Conservation (phyloP, 345 rosid species). For the Aquilaria malaccensis region DNA sequence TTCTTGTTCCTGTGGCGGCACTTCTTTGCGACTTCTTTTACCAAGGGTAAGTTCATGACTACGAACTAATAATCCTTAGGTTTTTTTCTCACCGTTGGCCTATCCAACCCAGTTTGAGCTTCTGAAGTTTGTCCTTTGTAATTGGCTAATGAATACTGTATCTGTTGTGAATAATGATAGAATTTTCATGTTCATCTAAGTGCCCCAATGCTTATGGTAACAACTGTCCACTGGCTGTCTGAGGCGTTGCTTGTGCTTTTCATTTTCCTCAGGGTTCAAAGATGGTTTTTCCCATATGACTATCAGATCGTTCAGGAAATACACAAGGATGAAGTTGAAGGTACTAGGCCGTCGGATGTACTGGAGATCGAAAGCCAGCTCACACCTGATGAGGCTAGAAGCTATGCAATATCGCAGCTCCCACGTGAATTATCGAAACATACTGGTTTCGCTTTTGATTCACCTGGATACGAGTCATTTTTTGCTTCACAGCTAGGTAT, state of each 20-base stretch:
- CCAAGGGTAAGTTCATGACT: conserved; percentile 49
- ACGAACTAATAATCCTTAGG: too few relatives aligned
- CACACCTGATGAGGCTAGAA: conserved; percentile 71
- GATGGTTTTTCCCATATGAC: conserved; percentile 96
- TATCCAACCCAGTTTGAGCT: too few relatives aligned
- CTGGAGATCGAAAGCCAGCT: conserved; percentile 53
- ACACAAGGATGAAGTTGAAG: conserved; percentile 64
- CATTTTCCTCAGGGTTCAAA: conserved; percentile 50
- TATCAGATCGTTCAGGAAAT: conserved; percentile 93
- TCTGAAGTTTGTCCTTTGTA: too few relatives aligned
- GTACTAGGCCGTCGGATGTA: conserved; percentile 28
- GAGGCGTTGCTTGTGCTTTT: neutral
- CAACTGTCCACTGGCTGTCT: too few relatives aligned
- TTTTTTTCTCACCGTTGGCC: too few relatives aligned
- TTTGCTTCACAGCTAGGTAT: conserved; percentile 86
- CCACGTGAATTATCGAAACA: conserved; percentile 86
- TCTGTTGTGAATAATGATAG: too few relatives aligned
- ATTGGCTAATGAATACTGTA: too few relatives aligned
- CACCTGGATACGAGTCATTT: conserved; percentile 97
- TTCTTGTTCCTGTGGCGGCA: conserved; percentile 81
- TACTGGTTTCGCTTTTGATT: conserved; percentile 95
- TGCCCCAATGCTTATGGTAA: too few relatives aligned
- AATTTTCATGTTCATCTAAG: too few relatives aligned
- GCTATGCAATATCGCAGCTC: conserved; percentile 76
- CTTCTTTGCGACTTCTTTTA: conserved; percentile 91